Base-by-base conservation (phyloP, 306 rosid species). In the Medicago arabica region DNA sequence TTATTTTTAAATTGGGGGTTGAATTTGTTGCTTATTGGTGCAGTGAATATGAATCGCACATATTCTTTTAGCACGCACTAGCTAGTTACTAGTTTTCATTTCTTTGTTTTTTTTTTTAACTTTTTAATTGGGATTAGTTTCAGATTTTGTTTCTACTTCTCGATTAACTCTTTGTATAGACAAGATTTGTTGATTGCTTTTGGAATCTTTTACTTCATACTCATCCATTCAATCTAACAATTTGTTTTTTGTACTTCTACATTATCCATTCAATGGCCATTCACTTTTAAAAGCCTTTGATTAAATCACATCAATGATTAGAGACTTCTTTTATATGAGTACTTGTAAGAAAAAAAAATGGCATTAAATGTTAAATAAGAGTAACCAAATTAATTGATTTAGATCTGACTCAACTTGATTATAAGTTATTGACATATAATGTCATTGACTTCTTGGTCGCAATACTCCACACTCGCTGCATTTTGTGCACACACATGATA, bases 131-230 rank as follows among this genome's bases (percentile, higher is more conserved):
- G 72, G 28, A 53, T 57, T 76, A 46, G 75, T 13, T 18, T 78
- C 62, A 72, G 54, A 72, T 67, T 80, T 80, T 80, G 71, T 70
- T 82, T 58, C 25, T 80, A 16, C 21, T 59, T 59, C 12, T 11
- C 1, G 5, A 21, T 25, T 49, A 69, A 70, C 72, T 84, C 81
- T 71, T 49, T 89, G 91, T 87, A 85, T 87, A 89, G 86, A 82
- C 83, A 62, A 47, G 76, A 82, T 88, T 84, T 86, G 82, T 84
- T 88, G 81, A 85, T 88, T 86, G 82, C 50, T 79, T 67, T 83
- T 78, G 72, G 76, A 77, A 38, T 71, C 77, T 34, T 74, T 40
- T 43, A 71, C 61, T 36, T 80, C 15, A 36, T 36, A 54, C 58
- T 60, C 55, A 76, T 62, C 51, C 41, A 71, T 76, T 80, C 36